These are phyloP conservation scores for Uncinocarpus reesii DNA, from an alignment of 2,329 filamentous ascomycete species.

Conservation along the genomic window DNA sequence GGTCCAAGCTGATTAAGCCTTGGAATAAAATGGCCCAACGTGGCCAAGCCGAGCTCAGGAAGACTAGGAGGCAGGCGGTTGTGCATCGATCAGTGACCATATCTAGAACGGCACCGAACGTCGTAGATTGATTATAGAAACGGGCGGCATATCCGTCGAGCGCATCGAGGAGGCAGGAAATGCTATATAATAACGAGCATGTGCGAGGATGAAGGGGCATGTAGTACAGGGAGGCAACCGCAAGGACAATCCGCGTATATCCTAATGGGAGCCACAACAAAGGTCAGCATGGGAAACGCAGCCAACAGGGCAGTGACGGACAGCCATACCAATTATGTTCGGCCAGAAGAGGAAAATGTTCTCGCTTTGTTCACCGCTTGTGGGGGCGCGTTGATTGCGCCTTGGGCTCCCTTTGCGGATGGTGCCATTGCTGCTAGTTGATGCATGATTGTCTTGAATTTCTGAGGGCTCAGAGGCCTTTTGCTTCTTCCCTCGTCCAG, in stretches of 20 bases:
- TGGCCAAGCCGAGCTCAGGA: constrained; percentile 87
- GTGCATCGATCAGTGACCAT: constrained; percentile 99
- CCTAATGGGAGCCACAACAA: constrained; percentile 39
- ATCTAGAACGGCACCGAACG: constrained; percentile 91
- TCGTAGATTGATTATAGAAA: constrained; percentile 77
- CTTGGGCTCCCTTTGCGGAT: constrained; percentile 6
- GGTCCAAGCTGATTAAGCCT: constrained; percentile 78
- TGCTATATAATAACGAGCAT: constrained; percentile 72
- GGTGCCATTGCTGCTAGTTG: constrained; percentile 5
- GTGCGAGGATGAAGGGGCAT: constrained; percentile 98
- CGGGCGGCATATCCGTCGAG: constrained; percentile 90
- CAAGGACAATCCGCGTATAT: constrained; percentile 67
- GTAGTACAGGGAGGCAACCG: constrained; percentile 89
- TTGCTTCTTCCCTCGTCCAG: constrained; percentile 29
- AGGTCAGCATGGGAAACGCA: neutral
- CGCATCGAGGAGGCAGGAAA: constrained; percentile 91
- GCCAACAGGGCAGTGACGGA: neutral
- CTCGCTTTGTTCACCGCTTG: constrained; percentile 38
- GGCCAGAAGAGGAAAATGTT: constrained; percentile 77
- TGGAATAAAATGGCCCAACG: constrained; percentile 93
- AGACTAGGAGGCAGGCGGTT: constrained; percentile 87
- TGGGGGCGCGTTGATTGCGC: constrained; percentile 4
- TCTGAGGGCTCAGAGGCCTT: constrained; percentile 21
- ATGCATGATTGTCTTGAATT: constrained; percentile 5
- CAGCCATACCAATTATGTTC: constrained; percentile 62